These are phyloP conservation scores for Erodium maritimum DNA, from an alignment of 345 rosid species.

Conservation along the genomic window DNA sequence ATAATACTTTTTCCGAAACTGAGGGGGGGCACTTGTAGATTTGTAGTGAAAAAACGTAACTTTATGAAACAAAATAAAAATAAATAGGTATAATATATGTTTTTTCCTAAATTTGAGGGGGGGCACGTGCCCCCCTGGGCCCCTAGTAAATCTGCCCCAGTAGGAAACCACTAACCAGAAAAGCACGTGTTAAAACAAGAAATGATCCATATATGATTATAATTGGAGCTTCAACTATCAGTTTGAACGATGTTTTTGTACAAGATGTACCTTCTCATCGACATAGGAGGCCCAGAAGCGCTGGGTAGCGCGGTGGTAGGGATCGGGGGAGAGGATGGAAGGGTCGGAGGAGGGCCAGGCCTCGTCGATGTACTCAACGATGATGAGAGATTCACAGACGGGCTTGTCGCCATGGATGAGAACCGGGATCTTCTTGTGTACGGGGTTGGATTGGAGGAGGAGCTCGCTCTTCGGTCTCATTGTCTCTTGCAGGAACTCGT, in stretches of 20 bases:
- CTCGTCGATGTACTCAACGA: constrained; percentile 61
- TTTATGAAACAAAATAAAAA: no score
- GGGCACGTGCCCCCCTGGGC: no score
- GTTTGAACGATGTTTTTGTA: no score
- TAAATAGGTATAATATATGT: no score
- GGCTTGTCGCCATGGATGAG: constrained; percentile 48
- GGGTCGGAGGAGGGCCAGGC: constrained; percentile 53
- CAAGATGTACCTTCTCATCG: constrained; percentile 10
- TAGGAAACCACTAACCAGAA: no score
- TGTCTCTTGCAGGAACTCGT: constrained; percentile 44
- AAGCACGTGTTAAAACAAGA: neutral
- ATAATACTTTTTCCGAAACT: no score
- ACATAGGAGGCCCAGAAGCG: constrained; percentile 47
- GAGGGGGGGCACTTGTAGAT: no score
- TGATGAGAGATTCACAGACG: constrained; percentile 53
- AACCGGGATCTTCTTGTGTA: constrained; percentile 70
- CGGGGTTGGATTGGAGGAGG: constrained; percentile 61
- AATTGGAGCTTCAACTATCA: neutral
- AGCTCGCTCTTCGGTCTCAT: constrained; percentile 44
- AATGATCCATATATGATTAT: neutral
- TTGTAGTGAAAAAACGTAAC: no score
- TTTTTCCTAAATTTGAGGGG: no score
- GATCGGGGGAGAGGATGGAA: constrained; percentile 50
- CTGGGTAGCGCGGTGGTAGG: constrained; percentile 52
- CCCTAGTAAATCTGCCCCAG: no score